Evolutionary conservation across 2,329 filamentous ascomycete genomes (phyloP).

Genomic region (Trichophyton mentagrophytes): DNA sequence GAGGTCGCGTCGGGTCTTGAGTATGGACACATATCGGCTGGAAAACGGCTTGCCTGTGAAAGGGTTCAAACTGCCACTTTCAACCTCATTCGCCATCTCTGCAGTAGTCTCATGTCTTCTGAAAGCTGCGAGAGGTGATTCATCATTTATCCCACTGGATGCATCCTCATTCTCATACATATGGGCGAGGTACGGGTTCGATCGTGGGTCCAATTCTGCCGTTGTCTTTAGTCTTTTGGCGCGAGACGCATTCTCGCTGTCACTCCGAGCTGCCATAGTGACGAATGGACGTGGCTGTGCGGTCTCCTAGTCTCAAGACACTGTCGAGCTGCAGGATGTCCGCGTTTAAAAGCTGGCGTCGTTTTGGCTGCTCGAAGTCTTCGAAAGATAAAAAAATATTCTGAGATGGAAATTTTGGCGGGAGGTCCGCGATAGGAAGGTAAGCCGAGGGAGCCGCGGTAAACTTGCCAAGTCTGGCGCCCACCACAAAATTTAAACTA

Average conservation of each 20-base stretch:
- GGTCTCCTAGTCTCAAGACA: background rate
- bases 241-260: conserved; percentile 39
- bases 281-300: background rate
- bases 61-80: conserved; percentile 71
- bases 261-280: conserved; percentile 16
- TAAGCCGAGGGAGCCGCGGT: conserved; percentile 14
- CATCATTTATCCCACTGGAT: conserved; percentile 19
- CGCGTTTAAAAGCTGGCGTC: background rate
- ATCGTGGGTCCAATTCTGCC: conserved; percentile 39
- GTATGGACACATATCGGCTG: conserved; percentile 75
- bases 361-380: background rate
- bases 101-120: conserved; percentile 71
- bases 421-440: conserved; percentile 17
- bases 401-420: background rate
- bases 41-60: conserved; percentile 71
- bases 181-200: conserved; percentile 87
- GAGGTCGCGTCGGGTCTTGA: conserved; percentile 69
- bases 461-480: background rate
- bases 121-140: conserved; percentile 48
- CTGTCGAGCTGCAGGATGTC: background rate
- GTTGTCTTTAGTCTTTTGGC: conserved; percentile 44
- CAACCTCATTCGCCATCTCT: conserved; percentile 55
- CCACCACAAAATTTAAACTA: background rate
- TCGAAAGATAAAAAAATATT: background rate
- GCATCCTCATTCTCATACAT: conserved; percentile 51